phyloP scores from a whole-genome alignment of 2,329 filamentous ascomycete genomes.

The Fusarium graminum region DNA sequence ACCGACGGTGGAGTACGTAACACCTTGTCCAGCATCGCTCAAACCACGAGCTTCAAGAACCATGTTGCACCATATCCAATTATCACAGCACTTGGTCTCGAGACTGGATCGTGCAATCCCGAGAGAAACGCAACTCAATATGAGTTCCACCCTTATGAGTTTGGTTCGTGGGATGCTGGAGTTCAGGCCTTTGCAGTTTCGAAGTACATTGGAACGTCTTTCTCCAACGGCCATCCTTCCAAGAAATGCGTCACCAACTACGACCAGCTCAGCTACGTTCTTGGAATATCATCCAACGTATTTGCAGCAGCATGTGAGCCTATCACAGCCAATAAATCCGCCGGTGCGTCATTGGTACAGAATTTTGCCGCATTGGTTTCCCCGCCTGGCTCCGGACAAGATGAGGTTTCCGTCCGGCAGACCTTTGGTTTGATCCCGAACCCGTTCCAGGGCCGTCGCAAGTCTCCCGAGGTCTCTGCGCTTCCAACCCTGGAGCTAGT shows the following conservation, averaged over 20 bases:
- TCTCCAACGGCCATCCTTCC: neutral
- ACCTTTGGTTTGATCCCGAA: conserved; percentile 5
- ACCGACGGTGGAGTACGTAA: neutral
- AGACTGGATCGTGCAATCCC: conserved; percentile 10
- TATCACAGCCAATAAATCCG: neutral
- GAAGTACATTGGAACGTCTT: conserved; percentile 2
- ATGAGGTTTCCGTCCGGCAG: conserved; percentile 1
- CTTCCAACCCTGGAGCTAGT: conserved; percentile 11
- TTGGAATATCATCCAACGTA: conserved; percentile 13
- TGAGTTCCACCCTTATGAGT: conserved; percentile 16
- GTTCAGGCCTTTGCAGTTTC: conserved; percentile 6
- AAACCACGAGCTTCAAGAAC: conserved; percentile 7
- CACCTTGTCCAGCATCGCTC: conserved; percentile 12
- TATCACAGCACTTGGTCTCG: conserved; percentile 17
- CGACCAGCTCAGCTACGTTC: conserved; percentile 17
- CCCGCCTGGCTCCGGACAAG: neutral
- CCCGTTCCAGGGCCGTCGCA: conserved; percentile 8
- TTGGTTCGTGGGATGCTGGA: conserved; percentile 17
- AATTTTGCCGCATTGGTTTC: conserved; percentile 11
- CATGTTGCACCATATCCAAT: conserved; percentile 3
- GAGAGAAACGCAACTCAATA: conserved; percentile 12
- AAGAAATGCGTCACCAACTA: conserved; percentile 17
- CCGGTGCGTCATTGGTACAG: neutral
- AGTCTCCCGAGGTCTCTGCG: conserved; percentile 3
- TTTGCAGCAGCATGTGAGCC: conserved; percentile 16